A percentile compares a stretch with the other conserved stretches of the same genome.
Conservation (phyloP, 2,329 filamentous ascomycete species). For the Colletotrichum orbiculare region DNA sequence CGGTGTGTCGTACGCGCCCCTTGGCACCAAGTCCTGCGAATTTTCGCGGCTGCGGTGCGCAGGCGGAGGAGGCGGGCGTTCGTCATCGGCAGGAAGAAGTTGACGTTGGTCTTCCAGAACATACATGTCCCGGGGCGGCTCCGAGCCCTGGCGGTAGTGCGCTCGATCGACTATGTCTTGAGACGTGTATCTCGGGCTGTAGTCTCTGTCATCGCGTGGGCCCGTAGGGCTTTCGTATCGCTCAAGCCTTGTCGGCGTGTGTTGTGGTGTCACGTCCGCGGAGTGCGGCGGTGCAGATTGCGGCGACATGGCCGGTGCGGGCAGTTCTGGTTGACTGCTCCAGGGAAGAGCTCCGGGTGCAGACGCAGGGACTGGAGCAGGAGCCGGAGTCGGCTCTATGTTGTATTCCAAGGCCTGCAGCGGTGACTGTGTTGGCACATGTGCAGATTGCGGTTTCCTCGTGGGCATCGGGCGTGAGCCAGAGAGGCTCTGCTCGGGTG, state of each 20-base stretch:
- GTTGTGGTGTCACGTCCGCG: conserved; percentile 26
- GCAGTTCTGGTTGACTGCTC: conserved; percentile 48
- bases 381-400: conserved; percentile 49
- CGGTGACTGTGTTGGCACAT: conserved; percentile 63
- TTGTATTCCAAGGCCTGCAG: conserved; percentile 64
- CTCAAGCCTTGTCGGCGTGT: conserved; percentile 41
- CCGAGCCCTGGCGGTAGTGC: conserved; percentile 52
- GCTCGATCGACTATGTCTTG: conserved; percentile 44
- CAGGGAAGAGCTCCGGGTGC: background rate
- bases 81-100: conserved; percentile 51
- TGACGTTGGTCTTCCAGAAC: conserved; percentile 47
- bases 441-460: conserved; percentile 49
- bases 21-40: conserved; percentile 54
- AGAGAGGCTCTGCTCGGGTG: conserved; percentile 27
- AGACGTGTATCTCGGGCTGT: conserved; percentile 47
- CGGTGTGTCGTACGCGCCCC: conserved; percentile 53
- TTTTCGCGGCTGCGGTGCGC: conserved; percentile 60
- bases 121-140: conserved; percentile 46
- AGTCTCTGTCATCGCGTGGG: conserved; percentile 51
- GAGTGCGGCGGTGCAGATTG: conserved; percentile 40
- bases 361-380: conserved; percentile 14
- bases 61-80: conserved; percentile 66
- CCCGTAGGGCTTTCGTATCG: conserved; percentile 48
- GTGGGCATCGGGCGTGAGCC: conserved; percentile 31
- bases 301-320: conserved; percentile 45